Evolutionary conservation across 140 eudicot species (phyloP).

Genomic region (Bidens hawaiensis): DNA sequence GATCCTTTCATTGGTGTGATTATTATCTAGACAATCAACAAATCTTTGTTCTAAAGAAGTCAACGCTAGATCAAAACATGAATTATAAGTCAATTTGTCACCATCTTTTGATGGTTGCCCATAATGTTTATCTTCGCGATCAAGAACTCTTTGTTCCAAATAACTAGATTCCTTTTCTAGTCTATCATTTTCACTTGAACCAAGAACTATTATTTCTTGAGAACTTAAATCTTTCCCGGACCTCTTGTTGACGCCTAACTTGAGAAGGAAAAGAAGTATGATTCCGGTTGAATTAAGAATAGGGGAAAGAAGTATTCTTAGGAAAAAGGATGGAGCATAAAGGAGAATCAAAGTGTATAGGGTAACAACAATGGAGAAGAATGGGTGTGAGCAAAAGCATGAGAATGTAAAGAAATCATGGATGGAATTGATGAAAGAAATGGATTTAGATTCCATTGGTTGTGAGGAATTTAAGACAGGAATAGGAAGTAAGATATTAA

Average conservation of each 20-base stretch:
- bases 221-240: background rate
- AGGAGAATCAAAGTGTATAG: constrained; percentile 55
- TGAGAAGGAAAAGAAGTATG: constrained; percentile 54
- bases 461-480: constrained; percentile 15
- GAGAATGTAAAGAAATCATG: constrained; percentile 20
- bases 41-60: constrained; percentile 4
- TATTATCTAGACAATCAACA: constrained; percentile 4
- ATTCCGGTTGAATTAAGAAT: constrained; percentile 48
- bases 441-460: constrained; percentile 24
- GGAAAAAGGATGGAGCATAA: constrained; percentile 53
- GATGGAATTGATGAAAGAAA: constrained; percentile 16
- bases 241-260: constrained; percentile 49
- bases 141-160: constrained; percentile 19
- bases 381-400: constrained; percentile 43
- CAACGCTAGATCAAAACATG: constrained; percentile 3
- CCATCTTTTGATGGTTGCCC: background rate
- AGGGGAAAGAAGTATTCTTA: constrained; percentile 46
- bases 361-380: constrained; percentile 53
- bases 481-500: constrained; percentile 15
- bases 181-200: background rate
- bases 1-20: background rate
- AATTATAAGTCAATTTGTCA: background rate
- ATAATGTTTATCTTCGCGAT: background rate
- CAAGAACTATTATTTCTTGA: background rate
- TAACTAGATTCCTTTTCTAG: background rate